Base-by-base conservation (phyloP, 495 filamentous ascomycete genomes). In the Xylaria flabelliformis region DNA sequence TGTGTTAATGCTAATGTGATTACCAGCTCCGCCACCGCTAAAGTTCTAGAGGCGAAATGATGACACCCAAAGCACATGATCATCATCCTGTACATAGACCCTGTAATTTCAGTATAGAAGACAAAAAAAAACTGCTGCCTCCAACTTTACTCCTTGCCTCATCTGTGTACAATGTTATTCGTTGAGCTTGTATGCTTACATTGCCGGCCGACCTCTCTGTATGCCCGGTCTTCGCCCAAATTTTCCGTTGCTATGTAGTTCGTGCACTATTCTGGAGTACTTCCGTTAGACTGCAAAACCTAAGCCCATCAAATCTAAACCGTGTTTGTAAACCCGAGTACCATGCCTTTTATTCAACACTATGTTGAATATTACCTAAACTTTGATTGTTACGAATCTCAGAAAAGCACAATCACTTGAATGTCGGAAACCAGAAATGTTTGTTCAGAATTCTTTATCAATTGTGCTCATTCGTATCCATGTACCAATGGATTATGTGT, bases 401-500 rank as follows among this genome's bases (percentile, higher is more conserved):
- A 39, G 21, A 39, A 68, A 41, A 32, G 36, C 32, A 21, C 12
- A 1, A 44, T 63, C 61, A 44, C 61, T 15, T 2, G 8, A 19
- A 46, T 4, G 12, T 13, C 19, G 17, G 39, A 29, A 50, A 0
- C 5, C 1, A 29, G 0, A 7, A 51, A 15, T 19, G 29, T 42
- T 64, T 44, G 51, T 72, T 65, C 63, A 72, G 53, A 72, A 67
- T 26, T 73, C 72, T 65, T 81, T 83, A 75, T 80, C 76, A 80
- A 80, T 75, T 82, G 80, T 85, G 84, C 82, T 84, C 81, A 84
- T 86, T 89, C 85, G 81, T 87, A 82, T 85, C 85, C 86, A 84
- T 93, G 91, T 88, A 83, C 91, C 88, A 86, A 91, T 83, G 83
- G 79, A 85, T 91, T 95, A 75, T 78, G 76, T 72, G 74, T 79